phyloP scores from a whole-genome alignment of 495 filamentous ascomycete genomes.

The Penicillium diatomitis region DNA sequence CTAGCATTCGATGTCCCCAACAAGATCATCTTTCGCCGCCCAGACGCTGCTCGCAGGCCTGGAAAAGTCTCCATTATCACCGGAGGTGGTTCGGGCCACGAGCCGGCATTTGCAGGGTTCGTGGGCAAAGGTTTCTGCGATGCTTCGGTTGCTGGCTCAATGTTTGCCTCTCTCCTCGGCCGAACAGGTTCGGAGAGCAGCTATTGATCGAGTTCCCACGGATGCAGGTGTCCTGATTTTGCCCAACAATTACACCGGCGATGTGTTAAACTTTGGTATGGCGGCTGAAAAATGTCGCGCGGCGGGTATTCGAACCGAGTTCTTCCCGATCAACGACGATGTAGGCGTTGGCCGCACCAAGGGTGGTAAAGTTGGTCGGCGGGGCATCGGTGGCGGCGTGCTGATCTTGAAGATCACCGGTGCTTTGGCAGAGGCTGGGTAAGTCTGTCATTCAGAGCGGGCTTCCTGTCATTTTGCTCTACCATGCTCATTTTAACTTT shows the following conservation, averaged over 20 bases:
- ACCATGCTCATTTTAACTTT: background rate
- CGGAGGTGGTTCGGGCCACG: slow-evolving; percentile 88
- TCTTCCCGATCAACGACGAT: slow-evolving; percentile 94
- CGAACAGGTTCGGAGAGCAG: slow-evolving; percentile 73
- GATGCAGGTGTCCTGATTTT: slow-evolving; percentile 65
- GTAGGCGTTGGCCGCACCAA: slow-evolving; percentile 78
- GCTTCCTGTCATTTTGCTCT: background rate
- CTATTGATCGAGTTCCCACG: slow-evolving; percentile 60
- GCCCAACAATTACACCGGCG: slow-evolving; percentile 61
- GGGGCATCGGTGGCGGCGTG: slow-evolving; percentile 87
- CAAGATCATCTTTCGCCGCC: slow-evolving; percentile 80
- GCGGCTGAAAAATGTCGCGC: slow-evolving; percentile 88
- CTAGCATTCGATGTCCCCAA: slow-evolving; percentile 69
- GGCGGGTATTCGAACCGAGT: slow-evolving; percentile 69
- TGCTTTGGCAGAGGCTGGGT: slow-evolving; percentile 69
- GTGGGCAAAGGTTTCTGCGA: slow-evolving; percentile 69
- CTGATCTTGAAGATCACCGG: slow-evolving; percentile 84
- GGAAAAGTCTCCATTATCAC: slow-evolving; percentile 71
- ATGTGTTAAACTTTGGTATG: slow-evolving; percentile 93
- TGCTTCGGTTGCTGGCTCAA: slow-evolving; percentile 81
- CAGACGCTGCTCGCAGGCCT: slow-evolving; percentile 34
- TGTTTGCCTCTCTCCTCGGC: slow-evolving; percentile 86
- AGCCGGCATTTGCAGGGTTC: slow-evolving; percentile 75
- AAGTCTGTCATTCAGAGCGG: slow-evolving; percentile 10
- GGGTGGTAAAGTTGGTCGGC: slow-evolving; percentile 82